Conservation (phyloP, 768 basidiomycete genomes). For the Boletus edulis region DNA sequence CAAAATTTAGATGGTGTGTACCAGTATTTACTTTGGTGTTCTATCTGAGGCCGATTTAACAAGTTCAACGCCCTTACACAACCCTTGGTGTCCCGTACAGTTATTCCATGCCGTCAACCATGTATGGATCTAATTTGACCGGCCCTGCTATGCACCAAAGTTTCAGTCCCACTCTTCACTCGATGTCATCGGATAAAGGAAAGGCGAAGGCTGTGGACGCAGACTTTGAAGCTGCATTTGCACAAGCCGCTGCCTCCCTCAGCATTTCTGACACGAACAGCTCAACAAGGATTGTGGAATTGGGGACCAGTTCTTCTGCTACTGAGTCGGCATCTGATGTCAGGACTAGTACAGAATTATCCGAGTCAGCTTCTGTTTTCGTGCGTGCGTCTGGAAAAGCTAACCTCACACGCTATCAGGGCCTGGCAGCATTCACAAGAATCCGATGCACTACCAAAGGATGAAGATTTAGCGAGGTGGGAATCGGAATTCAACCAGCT, state of each 20-base stretch:
- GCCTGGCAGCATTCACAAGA: constrained; percentile 62
- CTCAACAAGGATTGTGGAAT: constrained; percentile 51
- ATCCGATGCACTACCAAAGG: constrained; percentile 53
- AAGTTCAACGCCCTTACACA: constrained; percentile 40
- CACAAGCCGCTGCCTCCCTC: constrained; percentile 58
- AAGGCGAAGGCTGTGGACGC: constrained; percentile 80
- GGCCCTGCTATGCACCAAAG: constrained; percentile 34
- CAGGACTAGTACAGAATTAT: constrained; percentile 42
- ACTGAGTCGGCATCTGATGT: constrained; percentile 40
- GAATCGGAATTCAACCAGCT: constrained; percentile 81
- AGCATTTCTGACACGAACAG: constrained; percentile 38
- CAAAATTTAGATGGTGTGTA: constrained; percentile 27
- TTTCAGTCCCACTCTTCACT: constrained; percentile 22
- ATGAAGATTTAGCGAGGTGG: constrained; percentile 74
- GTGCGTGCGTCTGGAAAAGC: not conserved
- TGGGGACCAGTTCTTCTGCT: constrained; percentile 40
- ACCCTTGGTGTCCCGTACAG: constrained; percentile 36
- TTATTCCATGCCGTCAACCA: constrained; percentile 29
- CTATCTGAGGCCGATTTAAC: constrained; percentile 4
- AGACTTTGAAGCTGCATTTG: constrained; percentile 87
- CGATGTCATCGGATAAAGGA: constrained; percentile 43
- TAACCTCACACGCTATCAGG: constrained; percentile 34
- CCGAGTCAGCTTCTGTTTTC: constrained; percentile 42
- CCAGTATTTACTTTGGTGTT: not conserved
- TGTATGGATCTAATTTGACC: constrained; percentile 35